Conservation (phyloP, 768 basidiomycete species). For the Nidula microcarpa region DNA sequence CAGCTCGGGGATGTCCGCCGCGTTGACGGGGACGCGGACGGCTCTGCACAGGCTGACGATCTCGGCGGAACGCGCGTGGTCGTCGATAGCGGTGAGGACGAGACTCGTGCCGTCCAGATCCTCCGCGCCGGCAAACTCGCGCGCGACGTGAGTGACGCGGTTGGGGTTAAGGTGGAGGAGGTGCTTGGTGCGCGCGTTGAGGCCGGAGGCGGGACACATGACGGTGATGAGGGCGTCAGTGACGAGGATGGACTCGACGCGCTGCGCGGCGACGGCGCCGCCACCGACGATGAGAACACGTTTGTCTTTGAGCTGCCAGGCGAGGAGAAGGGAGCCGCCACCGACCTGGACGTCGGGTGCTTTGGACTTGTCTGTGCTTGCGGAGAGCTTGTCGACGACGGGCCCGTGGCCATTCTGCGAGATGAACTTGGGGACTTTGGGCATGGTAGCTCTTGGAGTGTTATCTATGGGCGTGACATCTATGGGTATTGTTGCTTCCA, state of each 20-base stretch:
- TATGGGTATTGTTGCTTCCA: too few species aligned
- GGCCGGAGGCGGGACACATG: conserved; percentile 65
- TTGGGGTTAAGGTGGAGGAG: conserved; percentile 46
- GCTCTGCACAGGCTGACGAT: conserved; percentile 71
- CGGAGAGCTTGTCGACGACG: too few species aligned
- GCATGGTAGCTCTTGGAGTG: conserved; percentile 7
- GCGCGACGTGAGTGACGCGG: conserved; percentile 69
- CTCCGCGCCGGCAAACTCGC: conserved; percentile 58
- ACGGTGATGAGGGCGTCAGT: conserved; percentile 79
- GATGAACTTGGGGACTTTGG: conserved; percentile 1
- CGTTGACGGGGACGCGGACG: conserved; percentile 82
- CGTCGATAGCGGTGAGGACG: conserved; percentile 93
- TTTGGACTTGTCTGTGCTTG: too few species aligned
- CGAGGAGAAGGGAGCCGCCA: conserved; percentile 82
- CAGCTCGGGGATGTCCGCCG: conserved; percentile 90
- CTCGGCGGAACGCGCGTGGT: conserved; percentile 64
- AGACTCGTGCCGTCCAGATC: conserved; percentile 75
- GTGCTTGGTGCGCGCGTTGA: conserved; percentile 56
- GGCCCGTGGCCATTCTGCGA: too few species aligned
- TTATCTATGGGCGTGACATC: too few species aligned
- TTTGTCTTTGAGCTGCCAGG: conserved; percentile 88
- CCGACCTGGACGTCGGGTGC: conserved; percentile 15
- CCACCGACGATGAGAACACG: conserved; percentile 91
- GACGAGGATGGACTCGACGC: conserved; percentile 80
- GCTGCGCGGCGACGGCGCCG: conserved; percentile 86